phyloP scores from a whole-genome alignment of 352 stramenopile genomes.

The Pythium brachiatum region DNA sequence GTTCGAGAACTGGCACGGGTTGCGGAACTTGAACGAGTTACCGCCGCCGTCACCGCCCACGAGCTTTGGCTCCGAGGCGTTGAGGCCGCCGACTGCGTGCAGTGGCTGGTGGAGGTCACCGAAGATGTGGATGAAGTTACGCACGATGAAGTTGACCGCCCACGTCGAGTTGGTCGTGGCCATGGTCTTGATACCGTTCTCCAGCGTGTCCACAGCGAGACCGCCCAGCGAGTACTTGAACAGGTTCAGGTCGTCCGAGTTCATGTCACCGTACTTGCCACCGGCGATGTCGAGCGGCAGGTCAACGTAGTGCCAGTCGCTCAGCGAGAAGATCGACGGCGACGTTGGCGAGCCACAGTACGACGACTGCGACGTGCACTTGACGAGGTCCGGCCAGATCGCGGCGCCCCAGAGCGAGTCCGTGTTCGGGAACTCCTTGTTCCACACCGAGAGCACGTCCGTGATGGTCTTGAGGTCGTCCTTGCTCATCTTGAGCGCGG shows the following conservation, averaged over 20 bases:
- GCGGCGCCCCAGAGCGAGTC: constrained; percentile 27
- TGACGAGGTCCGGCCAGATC: constrained; percentile 39
- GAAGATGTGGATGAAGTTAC: constrained; percentile 74
- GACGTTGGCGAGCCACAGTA: constrained; percentile 13
- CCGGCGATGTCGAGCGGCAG: constrained; percentile 57
- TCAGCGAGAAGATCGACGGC: constrained; percentile 51
- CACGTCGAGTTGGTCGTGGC: constrained; percentile 60
- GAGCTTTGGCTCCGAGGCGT: constrained; percentile 30
- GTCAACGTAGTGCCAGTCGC: constrained; percentile 72
- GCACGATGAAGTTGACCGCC: constrained; percentile 54
- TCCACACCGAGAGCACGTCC: constrained; percentile 24
- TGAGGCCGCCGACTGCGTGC: constrained; percentile 49
- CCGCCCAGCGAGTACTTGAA: constrained; percentile 56
- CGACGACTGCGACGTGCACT: constrained; percentile 26
- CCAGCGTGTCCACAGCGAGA: constrained; percentile 38
- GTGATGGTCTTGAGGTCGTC: constrained; percentile 27
- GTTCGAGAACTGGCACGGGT: constrained; percentile 54
- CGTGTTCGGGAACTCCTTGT: constrained; percentile 33
- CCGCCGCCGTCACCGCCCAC: constrained; percentile 44
- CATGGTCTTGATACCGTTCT: constrained; percentile 37
- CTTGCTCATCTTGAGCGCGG: constrained; percentile 26
- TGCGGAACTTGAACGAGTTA: constrained; percentile 56
- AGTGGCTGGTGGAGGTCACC: constrained; percentile 63
- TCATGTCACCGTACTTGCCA: constrained; percentile 32
- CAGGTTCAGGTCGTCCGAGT: constrained; percentile 35